Percentiles rank a stretch among this genome's conserved stretches.
These are phyloP conservation scores for Vicia faba DNA, from an alignment of 306 rosid genomes.

Conservation along the genomic window DNA sequence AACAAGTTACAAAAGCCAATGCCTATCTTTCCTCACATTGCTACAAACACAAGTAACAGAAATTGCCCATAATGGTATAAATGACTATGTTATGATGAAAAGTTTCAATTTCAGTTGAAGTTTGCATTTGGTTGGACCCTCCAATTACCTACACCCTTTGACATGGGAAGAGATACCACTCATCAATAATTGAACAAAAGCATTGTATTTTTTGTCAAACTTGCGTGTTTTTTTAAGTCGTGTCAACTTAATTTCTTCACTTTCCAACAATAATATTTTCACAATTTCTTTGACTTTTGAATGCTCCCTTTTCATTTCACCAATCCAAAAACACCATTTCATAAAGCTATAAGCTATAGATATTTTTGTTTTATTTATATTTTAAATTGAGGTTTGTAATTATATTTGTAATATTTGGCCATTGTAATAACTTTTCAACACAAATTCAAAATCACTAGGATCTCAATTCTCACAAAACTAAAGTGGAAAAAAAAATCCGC, in stretches of 20 bases:
- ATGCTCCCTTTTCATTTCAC: slow-evolving; percentile 24
- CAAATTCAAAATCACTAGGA: no score
- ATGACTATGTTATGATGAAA: slow-evolving; percentile 43
- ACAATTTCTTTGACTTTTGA: slow-evolving; percentile 35
- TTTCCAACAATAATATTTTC: slow-evolving; percentile 37
- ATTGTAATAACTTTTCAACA: no score
- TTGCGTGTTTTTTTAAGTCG: slow-evolving; percentile 20
- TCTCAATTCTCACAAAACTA: no score
- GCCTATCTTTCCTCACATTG: slow-evolving; percentile 32
- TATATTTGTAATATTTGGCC: no score
- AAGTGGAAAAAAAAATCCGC: no score
- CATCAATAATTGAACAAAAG: slow-evolving; percentile 39
- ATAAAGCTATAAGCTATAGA: slow-evolving; percentile 25
- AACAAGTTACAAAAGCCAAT: slow-evolving; percentile 44
- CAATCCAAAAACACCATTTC: slow-evolving; percentile 15
- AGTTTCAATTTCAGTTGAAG: slow-evolving; percentile 30
- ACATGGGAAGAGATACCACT: slow-evolving; percentile 31
- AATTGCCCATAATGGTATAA: slow-evolving; percentile 45
- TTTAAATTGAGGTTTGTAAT: no score
- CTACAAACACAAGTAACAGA: slow-evolving; percentile 37
- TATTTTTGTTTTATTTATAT: slow-evolving; percentile 6
- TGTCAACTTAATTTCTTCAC: slow-evolving; percentile 41
- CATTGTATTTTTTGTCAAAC: background rate
- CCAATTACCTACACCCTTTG: slow-evolving; percentile 42
- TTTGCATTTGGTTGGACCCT: slow-evolving; percentile 41